A percentile compares a stretch with the other conserved stretches of the same genome.
Evolutionary conservation across 2,329 filamentous ascomycete species (phyloP).

Genomic region (Bipolaris victoriae): DNA sequence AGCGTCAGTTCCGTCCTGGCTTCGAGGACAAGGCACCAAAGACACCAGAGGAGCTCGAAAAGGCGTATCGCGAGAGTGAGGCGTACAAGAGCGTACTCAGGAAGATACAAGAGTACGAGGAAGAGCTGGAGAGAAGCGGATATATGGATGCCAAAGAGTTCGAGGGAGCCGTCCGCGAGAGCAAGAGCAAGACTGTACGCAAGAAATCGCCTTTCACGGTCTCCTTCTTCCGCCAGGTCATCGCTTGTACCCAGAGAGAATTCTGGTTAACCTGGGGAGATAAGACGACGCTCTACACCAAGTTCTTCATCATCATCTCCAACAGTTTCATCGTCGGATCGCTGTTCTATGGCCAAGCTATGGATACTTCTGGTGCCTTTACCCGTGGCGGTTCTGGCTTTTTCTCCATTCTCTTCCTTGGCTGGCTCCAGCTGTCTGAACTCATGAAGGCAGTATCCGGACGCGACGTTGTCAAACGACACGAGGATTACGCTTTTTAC

Average conservation of each 20-base stretch:
- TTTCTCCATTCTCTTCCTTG: slow-evolving; percentile 70
- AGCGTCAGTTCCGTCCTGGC: slow-evolving; percentile 67
- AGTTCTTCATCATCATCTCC: slow-evolving; percentile 77
- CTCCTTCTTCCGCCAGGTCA: slow-evolving; percentile 73
- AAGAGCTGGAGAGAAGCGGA: slow-evolving; percentile 61
- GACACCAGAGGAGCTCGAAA: slow-evolving; percentile 71
- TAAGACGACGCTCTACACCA: slow-evolving; percentile 72
- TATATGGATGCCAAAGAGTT: slow-evolving; percentile 69
- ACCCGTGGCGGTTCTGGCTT: slow-evolving; percentile 67
- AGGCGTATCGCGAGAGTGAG: slow-evolving; percentile 68
- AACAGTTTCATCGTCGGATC: slow-evolving; percentile 78
- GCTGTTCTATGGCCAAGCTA: slow-evolving; percentile 73
- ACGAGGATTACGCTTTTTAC: slow-evolving; percentile 72
- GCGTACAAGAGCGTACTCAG: slow-evolving; percentile 65
- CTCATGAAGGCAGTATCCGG: slow-evolving; percentile 78
- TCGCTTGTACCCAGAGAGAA: slow-evolving; percentile 72
- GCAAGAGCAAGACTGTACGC: slow-evolving; percentile 68
- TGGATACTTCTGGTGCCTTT: slow-evolving; percentile 67
- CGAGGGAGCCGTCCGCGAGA: slow-evolving; percentile 67
- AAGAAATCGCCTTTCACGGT: slow-evolving; percentile 79
- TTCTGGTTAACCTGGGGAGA: slow-evolving; percentile 81
- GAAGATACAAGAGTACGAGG: slow-evolving; percentile 68
- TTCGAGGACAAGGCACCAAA: slow-evolving; percentile 69
- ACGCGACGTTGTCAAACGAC: slow-evolving; percentile 70
- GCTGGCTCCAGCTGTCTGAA: slow-evolving; percentile 77